A percentile compares a stretch with the other conserved stretches of the same genome.
Conservation (phyloP, 2,329 filamentous ascomycete genomes). For the Hypoxylon sp. region DNA sequence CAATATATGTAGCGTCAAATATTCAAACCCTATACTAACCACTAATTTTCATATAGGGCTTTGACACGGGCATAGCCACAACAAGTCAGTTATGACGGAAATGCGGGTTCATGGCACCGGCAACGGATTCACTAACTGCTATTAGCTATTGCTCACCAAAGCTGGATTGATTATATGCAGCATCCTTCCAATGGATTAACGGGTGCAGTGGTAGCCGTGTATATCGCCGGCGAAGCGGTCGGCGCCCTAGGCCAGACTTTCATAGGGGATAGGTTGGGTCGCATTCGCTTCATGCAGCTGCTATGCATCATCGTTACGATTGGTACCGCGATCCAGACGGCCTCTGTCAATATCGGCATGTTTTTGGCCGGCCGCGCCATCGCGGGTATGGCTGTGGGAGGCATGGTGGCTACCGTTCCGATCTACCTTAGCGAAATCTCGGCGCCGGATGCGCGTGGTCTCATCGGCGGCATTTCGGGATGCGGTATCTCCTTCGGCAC, state of each 20-base stretch:
- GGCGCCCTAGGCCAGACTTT: conserved; percentile 68
- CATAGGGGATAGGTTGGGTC: conserved; percentile 67
- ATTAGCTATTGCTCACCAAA: conserved; percentile 70
- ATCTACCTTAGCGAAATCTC: conserved; percentile 71
- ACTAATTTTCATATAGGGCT: conserved; percentile 59
- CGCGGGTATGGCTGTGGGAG: conserved; percentile 62
- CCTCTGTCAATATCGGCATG: conserved; percentile 68
- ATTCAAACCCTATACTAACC: conserved; percentile 12
- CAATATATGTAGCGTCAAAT: not conserved
- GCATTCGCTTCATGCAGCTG: conserved; percentile 68
- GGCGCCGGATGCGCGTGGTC: conserved; percentile 62
- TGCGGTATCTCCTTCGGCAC: conserved; percentile 69
- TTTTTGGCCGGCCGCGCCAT: conserved; percentile 65
- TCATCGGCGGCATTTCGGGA: conserved; percentile 68
- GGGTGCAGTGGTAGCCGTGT: conserved; percentile 69
- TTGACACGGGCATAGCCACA: conserved; percentile 73
- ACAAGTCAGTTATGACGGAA: conserved; percentile 61
- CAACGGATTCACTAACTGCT: conserved; percentile 14
- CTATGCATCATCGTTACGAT: conserved; percentile 69
- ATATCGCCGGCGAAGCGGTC: conserved; percentile 71
- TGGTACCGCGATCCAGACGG: conserved; percentile 68
- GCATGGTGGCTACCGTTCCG: conserved; percentile 66
- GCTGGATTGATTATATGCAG: conserved; percentile 72
- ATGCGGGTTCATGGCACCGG: not conserved
- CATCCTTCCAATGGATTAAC: conserved; percentile 68